Evolutionary conservation across 2,329 filamentous ascomycete genomes (phyloP).

Genomic region (Neurospora sp.): DNA sequence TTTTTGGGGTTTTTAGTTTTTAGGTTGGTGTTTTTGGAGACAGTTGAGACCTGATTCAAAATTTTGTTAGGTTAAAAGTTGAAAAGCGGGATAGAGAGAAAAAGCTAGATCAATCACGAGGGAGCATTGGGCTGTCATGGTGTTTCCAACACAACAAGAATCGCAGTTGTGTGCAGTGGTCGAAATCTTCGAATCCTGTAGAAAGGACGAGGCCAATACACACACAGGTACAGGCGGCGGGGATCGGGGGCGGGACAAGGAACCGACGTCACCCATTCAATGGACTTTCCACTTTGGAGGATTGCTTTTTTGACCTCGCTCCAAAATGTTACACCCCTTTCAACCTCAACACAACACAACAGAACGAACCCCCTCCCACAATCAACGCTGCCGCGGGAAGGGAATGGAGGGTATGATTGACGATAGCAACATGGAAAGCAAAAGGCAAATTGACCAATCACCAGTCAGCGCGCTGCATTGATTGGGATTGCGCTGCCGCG

Average conservation of each 20-base stretch:
- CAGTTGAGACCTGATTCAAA: not conserved
- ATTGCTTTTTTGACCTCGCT: not conserved
- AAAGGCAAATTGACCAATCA: not conserved
- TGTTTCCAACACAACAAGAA: not conserved
- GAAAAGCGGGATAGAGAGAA: not conserved
- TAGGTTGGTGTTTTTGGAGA: not conserved
- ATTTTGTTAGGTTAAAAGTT: not conserved
- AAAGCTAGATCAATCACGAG: not conserved
- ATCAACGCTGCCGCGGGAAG: not conserved
- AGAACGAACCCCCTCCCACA: not conserved
- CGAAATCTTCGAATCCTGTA: not conserved
- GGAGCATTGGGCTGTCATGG: not conserved
- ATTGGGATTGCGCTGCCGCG: not conserved
- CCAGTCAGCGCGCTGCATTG: not conserved
- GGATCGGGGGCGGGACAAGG: not conserved
- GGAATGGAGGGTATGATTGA: not conserved
- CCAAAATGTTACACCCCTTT: not conserved
- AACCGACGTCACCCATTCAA: not conserved
- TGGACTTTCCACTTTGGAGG: not conserved
- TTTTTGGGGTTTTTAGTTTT: not conserved
- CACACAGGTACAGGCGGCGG: not conserved
- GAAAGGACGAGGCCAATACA: not conserved
- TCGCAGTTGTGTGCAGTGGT: not conserved
- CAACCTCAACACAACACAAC: not conserved
- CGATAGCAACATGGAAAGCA: not conserved